Evolutionary conservation across 495 filamentous ascomycete species (phyloP), one percentile per base, ranked within the genome.

Genomic region (Staphylotrichum tortipilum): DNA sequence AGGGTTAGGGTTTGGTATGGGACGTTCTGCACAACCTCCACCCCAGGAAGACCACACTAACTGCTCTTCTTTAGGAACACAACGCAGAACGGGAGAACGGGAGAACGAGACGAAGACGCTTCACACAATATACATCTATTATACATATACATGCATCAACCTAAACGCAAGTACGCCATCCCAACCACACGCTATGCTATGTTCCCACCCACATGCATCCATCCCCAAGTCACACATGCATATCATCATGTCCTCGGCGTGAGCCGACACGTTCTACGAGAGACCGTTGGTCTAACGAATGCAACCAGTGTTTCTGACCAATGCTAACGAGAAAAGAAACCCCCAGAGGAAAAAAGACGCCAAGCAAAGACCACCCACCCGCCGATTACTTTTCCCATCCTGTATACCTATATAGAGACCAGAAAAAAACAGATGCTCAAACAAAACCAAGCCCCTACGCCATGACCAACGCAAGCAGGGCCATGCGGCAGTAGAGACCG

Each of bases 401-500:
- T 33, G 18, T 44, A 22, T 14, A 14, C 21, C 7, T 29, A 50
- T 45, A 22, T 50, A 43, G 14, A 39, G 10, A 21, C n/a, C 26
- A 34, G 37, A 46, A 18, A 30, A 45, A 36, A 21, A 48, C 1
- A 37, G 23, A 50, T n/a, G 14, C 17, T 33, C 29, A 11, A 14
- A 18, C 19, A 21, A 47, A 33, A 22, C 12, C 31, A 72, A 35
- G 58, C 54, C n/a, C 38, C 48, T 43, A 56, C 8, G 85, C 82
- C 85, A 98, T 79, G 62, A 97, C 84, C 65, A 98, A 69, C 49
- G 92, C 92, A 61, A 98, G 74, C 70, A 98, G 72, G 44, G 92
- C 92, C 90, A 98, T 98, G 53, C 92, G 84, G 68, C 86, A 92
- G 76, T 95, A 97, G 47, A 98, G 81, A 51, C 92, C 92, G 71